phyloP scores from a whole-genome alignment of 2,329 filamentous ascomycete species.

The Teratosphaeriaceae sp. region DNA sequence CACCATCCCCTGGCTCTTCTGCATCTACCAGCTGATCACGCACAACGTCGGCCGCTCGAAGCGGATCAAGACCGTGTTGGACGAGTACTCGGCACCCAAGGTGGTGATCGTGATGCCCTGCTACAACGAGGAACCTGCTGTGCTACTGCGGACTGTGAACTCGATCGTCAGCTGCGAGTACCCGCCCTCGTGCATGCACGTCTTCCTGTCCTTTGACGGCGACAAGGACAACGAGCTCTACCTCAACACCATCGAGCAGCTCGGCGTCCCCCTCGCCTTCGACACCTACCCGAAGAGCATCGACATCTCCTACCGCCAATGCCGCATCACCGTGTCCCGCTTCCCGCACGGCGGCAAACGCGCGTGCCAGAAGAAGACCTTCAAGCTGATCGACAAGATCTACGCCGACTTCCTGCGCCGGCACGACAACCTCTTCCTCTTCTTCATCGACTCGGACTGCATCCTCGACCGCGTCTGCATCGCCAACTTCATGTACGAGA shows the following conservation, averaged over 20 bases:
- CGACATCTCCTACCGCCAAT: slow-evolving; percentile 75
- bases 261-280: slow-evolving; percentile 72
- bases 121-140: slow-evolving; percentile 82
- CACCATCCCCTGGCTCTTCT: slow-evolving; percentile 86
- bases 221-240: slow-evolving; percentile 85
- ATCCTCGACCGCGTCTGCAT: slow-evolving; percentile 86
- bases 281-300: slow-evolving; percentile 82
- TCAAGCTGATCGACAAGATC: slow-evolving; percentile 86
- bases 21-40: slow-evolving; percentile 84
- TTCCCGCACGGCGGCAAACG: slow-evolving; percentile 93
- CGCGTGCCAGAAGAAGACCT: slow-evolving; percentile 88
- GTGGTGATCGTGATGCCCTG: slow-evolving; percentile 97
- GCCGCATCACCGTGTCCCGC: slow-evolving; percentile 81
- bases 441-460: slow-evolving; percentile 97
- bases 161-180: slow-evolving; percentile 94
- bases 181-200: slow-evolving; percentile 82
- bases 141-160: slow-evolving; percentile 79
- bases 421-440: slow-evolving; percentile 87
- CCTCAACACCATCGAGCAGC: slow-evolving; percentile 73
- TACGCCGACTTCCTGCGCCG: slow-evolving; percentile 79
- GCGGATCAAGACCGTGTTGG: slow-evolving; percentile 74
- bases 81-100: slow-evolving; percentile 82
- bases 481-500: slow-evolving; percentile 97
- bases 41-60: slow-evolving; percentile 76
- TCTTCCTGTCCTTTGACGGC: slow-evolving; percentile 93